Evolutionary conservation across 2,329 filamentous ascomycete species (phyloP), one percentile per base, ranked within the genome.

Genomic region (Chaetomiaceae sp.): DNA sequence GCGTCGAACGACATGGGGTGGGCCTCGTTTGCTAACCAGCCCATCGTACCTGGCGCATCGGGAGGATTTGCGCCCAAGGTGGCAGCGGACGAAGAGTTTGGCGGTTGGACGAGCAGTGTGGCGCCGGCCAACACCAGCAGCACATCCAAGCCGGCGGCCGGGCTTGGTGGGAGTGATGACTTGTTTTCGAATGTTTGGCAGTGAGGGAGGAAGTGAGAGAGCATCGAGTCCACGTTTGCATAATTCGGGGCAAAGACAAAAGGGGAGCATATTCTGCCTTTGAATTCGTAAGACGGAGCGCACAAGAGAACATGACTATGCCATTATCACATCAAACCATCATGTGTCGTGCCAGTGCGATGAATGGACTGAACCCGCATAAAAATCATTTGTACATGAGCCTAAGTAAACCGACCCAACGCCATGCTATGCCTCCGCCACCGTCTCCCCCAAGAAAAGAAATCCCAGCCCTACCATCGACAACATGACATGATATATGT

Each of bases 121-220:
- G 60, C 74, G 70, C 74, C 69, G 27, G 63, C 72, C 17, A 66
- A 65, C 38, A 67, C 66, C 43, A 68, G 68, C 20, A 64, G 69
- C 23, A 62, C 68, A 13, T 30, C 76, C 43, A 80, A 86, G 69
- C 73, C 83, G 30, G 70, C 77, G 21, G 71, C 76, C 19, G 79
- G 79, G 13, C 81, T 85, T 59, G 83, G 79, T 17, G 81, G 79
- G 19, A 81, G 81, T 48, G 92, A 96, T 58, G 92, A 97, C 71
- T 68, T 97, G 62, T 97, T 97, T 70, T 90, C 86, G 27, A 97
- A 97, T 68, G 92, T 97, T 44, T 97, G 92, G 92, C 81, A 90
- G 72, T 96, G 69, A 64, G 51, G 23, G 31, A n/a, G n/a, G n/a
- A n/a, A n/a, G n/a, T n/a, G n/a, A n/a, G n/a, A n/a, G n/a, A n/a